Evolutionary conservation across 352 stramenopile species (phyloP).

Genomic region (Globisporangium cystogenes): DNA sequence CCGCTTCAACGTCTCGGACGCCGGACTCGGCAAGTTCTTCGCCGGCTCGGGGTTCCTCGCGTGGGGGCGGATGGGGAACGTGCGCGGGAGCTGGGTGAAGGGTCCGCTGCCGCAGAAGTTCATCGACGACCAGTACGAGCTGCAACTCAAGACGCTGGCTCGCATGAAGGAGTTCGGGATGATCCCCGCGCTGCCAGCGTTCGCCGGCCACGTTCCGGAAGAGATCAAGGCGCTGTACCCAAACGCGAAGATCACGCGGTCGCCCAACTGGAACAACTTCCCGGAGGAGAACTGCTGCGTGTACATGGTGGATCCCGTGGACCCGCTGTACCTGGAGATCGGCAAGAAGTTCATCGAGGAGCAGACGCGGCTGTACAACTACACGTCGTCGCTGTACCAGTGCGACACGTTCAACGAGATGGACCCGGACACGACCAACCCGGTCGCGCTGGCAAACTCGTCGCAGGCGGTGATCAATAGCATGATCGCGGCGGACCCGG

Average conservation of each 20-base stretch:
- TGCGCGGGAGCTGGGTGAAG: slow-evolving; percentile 82
- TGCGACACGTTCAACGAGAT: slow-evolving; percentile 85
- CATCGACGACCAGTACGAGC: slow-evolving; percentile 72
- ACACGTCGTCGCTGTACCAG: slow-evolving; percentile 77
- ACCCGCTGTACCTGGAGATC: slow-evolving; percentile 81
- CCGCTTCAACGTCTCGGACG: slow-evolving; percentile 72
- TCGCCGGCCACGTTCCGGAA: slow-evolving; percentile 85
- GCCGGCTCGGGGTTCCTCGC: slow-evolving; percentile 84
- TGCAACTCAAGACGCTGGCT: slow-evolving; percentile 80
- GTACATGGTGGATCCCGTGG: slow-evolving; percentile 75
- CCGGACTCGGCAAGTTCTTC: slow-evolving; percentile 86
- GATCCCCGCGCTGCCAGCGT: slow-evolving; percentile 85
- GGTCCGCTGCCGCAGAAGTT: slow-evolving; percentile 78
- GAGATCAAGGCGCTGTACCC: slow-evolving; percentile 71
- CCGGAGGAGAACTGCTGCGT: slow-evolving; percentile 80
- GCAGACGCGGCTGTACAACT: slow-evolving; percentile 55
- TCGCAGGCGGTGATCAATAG: slow-evolving; percentile 69
- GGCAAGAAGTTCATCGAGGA: slow-evolving; percentile 72
- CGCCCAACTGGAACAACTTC: slow-evolving; percentile 75
- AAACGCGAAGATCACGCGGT: slow-evolving; percentile 72
- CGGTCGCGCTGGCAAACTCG: slow-evolving; percentile 31
- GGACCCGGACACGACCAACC: slow-evolving; percentile 62
- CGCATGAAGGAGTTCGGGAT: slow-evolving; percentile 88
- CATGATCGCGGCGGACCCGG: slow-evolving; percentile 59
- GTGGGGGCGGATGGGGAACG: slow-evolving; percentile 88